phyloP scores from a whole-genome alignment of 2,329 filamentous ascomycete species.

The Myriosclerotinia curreyana region DNA sequence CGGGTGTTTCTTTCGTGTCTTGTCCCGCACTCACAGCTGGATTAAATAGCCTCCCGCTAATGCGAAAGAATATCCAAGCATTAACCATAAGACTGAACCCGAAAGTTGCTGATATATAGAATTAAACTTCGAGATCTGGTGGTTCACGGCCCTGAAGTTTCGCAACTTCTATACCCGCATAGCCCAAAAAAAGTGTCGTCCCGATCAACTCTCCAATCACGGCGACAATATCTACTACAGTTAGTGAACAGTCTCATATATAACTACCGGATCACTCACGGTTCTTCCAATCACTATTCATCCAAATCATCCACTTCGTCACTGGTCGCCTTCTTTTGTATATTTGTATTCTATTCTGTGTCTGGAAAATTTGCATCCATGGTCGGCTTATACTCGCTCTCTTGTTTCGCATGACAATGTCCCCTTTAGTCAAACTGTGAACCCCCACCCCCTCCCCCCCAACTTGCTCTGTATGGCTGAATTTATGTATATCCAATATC shows the following conservation, averaged over 20 bases:
- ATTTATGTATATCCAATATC: not conserved
- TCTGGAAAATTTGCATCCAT: conserved; percentile 18
- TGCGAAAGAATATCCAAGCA: conserved; percentile 54
- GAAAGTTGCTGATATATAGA: conserved; percentile 40
- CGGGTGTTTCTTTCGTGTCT: not conserved
- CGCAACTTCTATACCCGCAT: conserved; percentile 36
- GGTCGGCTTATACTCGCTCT: conserved; percentile 7
- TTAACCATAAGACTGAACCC: conserved; percentile 48
- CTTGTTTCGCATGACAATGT: not conserved
- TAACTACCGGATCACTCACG: conserved; percentile 26
- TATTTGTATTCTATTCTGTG: conserved; percentile 1
- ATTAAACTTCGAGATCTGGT: conserved; percentile 38
- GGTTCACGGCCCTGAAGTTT: conserved; percentile 25
- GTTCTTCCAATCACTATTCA: conserved; percentile 23
- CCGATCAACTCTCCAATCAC: conserved; percentile 37
- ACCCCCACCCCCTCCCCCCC: not conserved
- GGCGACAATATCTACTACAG: conserved; percentile 33
- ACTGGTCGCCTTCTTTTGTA: not conserved
- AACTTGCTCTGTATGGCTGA: conserved; percentile 6
- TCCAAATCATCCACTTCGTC: conserved; percentile 21
- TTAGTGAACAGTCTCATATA: not conserved
- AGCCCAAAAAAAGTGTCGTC: conserved; percentile 42
- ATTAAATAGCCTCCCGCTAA: conserved; percentile 53
- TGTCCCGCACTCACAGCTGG: conserved; percentile 39
- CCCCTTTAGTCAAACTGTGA: not conserved